Conservation (phyloP, 2,329 filamentous ascomycete genomes). For the Penicillium sp. region DNA sequence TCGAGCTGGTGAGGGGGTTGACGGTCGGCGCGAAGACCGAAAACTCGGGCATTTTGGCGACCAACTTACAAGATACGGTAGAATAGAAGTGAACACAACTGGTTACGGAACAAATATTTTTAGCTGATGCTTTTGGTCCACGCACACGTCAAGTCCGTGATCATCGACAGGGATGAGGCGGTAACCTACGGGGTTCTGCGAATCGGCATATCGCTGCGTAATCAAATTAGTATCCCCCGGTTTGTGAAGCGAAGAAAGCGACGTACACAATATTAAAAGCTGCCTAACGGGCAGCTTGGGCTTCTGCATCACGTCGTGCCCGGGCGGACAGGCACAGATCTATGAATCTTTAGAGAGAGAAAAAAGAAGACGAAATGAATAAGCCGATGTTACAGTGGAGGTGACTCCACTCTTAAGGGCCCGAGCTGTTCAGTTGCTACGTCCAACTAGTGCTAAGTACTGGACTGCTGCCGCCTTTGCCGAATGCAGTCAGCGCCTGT, state of each 20-base stretch:
- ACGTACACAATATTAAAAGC: slow-evolving; percentile 71
- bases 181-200: slow-evolving; percentile 60
- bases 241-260: slow-evolving; percentile 1
- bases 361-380: background rate
- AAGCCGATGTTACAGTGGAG: background rate
- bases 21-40: background rate
- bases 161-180: background rate
- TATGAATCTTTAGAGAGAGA: slow-evolving; percentile 1
- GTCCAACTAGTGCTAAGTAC: background rate
- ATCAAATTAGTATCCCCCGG: slow-evolving; percentile 5
- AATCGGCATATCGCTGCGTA: slow-evolving; percentile 70
- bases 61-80: slow-evolving; percentile 19
- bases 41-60: background rate
- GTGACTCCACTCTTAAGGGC: background rate
- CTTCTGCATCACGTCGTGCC: slow-evolving; percentile 18
- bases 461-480: background rate
- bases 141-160: background rate
- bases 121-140: slow-evolving; percentile 2
- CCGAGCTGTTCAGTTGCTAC: background rate
- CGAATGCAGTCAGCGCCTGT: background rate
- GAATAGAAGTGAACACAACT: slow-evolving; percentile 21
- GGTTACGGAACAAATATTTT: background rate
- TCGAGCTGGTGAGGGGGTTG: background rate
- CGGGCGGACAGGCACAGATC: background rate
- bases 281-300: slow-evolving; percentile 74